These are phyloP conservation scores for Obelidium mucronatum DNA, from an alignment of 192 early-diverging fungal species.

Conservation along the genomic window DNA sequence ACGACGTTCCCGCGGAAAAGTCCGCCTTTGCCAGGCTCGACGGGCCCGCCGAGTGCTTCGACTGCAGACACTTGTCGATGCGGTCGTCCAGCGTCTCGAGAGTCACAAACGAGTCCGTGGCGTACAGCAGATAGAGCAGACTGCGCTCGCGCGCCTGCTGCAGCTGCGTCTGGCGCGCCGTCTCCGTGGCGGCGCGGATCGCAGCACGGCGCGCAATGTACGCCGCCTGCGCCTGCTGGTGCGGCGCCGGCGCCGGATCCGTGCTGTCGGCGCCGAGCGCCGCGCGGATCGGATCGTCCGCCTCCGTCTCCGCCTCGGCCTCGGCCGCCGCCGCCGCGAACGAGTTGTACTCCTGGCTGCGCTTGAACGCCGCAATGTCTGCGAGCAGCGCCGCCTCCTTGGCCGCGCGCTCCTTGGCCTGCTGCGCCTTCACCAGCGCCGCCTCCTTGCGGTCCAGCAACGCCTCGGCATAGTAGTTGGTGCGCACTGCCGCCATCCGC, in stretches of 20 bases:
- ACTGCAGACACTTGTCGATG: constrained; percentile 25
- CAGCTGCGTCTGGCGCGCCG: not conserved
- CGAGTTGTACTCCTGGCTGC: not conserved
- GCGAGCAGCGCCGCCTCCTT: not conserved
- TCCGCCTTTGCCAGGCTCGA: not conserved
- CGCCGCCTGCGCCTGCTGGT: not conserved
- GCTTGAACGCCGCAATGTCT: constrained; percentile 8
- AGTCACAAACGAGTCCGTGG: constrained; percentile 29
- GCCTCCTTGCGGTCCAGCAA: constrained; percentile 28
- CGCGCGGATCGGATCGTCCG: not conserved
- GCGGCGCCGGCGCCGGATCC: not conserved
- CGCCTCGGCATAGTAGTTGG: constrained; percentile 9
- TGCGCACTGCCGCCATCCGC: constrained; percentile 14
- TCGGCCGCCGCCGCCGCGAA: not conserved
- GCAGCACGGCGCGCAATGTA: not conserved
- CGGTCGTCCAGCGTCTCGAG: constrained; percentile 9
- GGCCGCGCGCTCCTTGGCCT: not conserved
- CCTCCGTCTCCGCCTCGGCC: not conserved
- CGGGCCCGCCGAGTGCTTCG: not conserved
- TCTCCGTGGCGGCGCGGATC: constrained; percentile 1
- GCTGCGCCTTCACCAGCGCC: not conserved
- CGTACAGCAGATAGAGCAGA: constrained; percentile 29
- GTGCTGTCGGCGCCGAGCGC: not conserved
- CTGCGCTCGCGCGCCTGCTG: not conserved
- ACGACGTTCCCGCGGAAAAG: too few relatives aligned